Evolutionary conservation across 768 basidiomycete species (phyloP), one percentile per base, ranked within the genome.

Genomic region (Podaxis sp.): DNA sequence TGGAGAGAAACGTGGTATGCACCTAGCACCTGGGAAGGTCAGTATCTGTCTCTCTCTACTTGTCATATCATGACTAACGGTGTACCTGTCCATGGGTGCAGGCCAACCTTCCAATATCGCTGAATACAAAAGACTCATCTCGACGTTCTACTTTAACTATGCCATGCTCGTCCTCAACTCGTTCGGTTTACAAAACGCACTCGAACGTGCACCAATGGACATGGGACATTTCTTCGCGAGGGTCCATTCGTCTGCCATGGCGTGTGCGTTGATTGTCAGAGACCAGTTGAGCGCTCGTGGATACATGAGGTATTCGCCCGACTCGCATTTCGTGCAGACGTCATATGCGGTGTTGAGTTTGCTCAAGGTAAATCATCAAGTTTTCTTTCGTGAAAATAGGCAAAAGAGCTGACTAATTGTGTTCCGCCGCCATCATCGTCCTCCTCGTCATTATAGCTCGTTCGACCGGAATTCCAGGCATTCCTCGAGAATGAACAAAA

Each of bases 111-210:
- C 67, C 12, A 58, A 64, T 0, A 63, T 69, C 29, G 60, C 65
- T 1, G 73, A 82, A 59, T 88, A 87, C 76, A 79, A 80, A 61
- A 71, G 71, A 47, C 73, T 82, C 55, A 84, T 85, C 46, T 80
- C 83, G 27, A 78, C 84, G 66, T 96, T 94, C 70, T 94, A 93
- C 72, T 90, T 84, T 76, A 84, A 93, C 71, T 96, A 96, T 69
- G 85, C 89, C 25, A 85, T 86, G 76, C 84, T 99, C 56, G 92
- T 97, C 40, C 77, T 98, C 62, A 95, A 97, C 71, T 96, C 96
- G 1, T 99, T 99, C 68, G 96, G 96, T 11, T 82, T 99, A 47
- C 96, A 99, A 73, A 92, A 96, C 70, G 94, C 96, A n/a, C 76
- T 98, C 60, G 96, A 96, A 74, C 82, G 85, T 19, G 81, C 84